A percentile compares a stretch with the other conserved stretches of the same genome.
Evolutionary conservation across 176 grass and related monocot species (phyloP).

Genomic region (Carex parvula): DNA sequence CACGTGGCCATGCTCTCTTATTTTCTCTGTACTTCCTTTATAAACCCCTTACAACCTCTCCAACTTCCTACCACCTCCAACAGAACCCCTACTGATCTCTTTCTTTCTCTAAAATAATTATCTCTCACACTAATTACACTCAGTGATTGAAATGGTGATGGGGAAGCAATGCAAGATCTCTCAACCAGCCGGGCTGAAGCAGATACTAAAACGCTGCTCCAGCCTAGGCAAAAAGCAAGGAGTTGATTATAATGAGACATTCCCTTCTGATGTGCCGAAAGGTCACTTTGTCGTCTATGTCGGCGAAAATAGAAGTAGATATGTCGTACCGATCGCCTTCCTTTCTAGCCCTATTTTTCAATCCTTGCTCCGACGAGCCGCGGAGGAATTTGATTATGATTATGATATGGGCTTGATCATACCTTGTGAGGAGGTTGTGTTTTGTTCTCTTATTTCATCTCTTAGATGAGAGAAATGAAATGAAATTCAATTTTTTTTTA

Average conservation of each 20-base stretch:
- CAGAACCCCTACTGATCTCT: background rate
- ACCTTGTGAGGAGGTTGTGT: constrained; percentile 90
- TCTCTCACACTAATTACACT: background rate
- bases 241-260: constrained; percentile 23
- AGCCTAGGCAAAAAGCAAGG: constrained; percentile 56
- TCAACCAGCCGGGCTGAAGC: constrained; percentile 50
- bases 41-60: constrained; percentile 19
- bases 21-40: constrained; percentile 16
- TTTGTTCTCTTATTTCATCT: constrained; percentile 75
- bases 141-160: background rate
- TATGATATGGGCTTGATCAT: constrained; percentile 72
- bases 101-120: background rate
- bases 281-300: constrained; percentile 97
- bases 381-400: constrained; percentile 90
- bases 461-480: constrained; percentile 42
- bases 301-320: constrained; percentile 58
- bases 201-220: constrained; percentile 80
- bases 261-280: constrained; percentile 70
- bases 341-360: constrained; percentile 69
- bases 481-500: background rate
- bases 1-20: constrained; percentile 19
- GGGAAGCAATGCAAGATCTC: constrained; percentile 22
- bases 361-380: constrained; percentile 64
- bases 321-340: constrained; percentile 80
- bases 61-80: constrained; percentile 18